Percentiles rank a stretch among this genome's conserved stretches.
These are phyloP conservation scores for Physocladia obscura DNA, from an alignment of 192 early-diverging fungal species.

Conservation along the genomic window DNA sequence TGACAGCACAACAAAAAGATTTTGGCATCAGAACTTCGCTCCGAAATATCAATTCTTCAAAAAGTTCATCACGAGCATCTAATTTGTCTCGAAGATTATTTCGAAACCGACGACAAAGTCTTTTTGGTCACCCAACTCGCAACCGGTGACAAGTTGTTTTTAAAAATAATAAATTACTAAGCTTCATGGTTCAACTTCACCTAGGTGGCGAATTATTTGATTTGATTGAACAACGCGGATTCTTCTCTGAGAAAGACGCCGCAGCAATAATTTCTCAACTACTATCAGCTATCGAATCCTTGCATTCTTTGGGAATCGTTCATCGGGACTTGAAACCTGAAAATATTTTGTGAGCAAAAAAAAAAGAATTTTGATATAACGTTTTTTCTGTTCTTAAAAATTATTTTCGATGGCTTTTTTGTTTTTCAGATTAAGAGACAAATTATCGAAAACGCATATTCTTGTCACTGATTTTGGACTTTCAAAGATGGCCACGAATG, in stretches of 20 bases:
- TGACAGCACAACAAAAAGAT: slow-evolving; percentile 4
- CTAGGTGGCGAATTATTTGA: slow-evolving; percentile 62
- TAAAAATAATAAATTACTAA: neutral
- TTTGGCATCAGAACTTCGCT: slow-evolving; percentile 62
- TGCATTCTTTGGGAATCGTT: slow-evolving; percentile 48
- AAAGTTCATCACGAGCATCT: slow-evolving; percentile 51
- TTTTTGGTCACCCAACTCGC: slow-evolving; percentile 53
- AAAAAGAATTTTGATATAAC: too few species aligned
- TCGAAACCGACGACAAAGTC: slow-evolving; percentile 35
- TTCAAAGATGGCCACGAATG: slow-evolving; percentile 58
- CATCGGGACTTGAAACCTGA: slow-evolving; percentile 59
- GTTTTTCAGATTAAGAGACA: neutral
- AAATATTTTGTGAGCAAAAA: slow-evolving; percentile 45
- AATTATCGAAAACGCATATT: slow-evolving; percentile 2
- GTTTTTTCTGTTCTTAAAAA: neutral
- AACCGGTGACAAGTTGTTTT: slow-evolving; percentile 26
- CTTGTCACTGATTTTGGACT: slow-evolving; percentile 72
- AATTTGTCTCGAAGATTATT: slow-evolving; percentile 40
- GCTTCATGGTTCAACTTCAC: neutral
- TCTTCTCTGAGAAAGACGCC: slow-evolving; percentile 55
- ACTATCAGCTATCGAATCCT: slow-evolving; percentile 46
- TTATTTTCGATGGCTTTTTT: neutral
- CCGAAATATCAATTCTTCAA: slow-evolving; percentile 68
- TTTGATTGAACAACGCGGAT: slow-evolving; percentile 48
- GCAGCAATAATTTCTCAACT: slow-evolving; percentile 43